Evolutionary conservation across 2,329 filamentous ascomycete species (phyloP).

Genomic region (Fusarium palustre): DNA sequence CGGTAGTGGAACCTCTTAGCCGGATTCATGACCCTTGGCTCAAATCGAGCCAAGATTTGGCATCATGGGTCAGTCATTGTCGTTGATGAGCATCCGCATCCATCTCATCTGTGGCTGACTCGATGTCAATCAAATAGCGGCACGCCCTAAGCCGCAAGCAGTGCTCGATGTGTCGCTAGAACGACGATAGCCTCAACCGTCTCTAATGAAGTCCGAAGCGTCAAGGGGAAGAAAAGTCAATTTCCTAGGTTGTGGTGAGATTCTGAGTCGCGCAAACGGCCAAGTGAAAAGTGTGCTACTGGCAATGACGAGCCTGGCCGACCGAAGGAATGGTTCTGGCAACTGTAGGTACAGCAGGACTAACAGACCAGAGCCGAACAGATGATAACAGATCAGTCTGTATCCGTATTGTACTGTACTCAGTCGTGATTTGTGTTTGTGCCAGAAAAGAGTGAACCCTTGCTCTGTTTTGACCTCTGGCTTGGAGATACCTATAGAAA

Average conservation of each 20-base stretch:
- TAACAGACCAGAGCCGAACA: too few species aligned
- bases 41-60: constrained; percentile 30
- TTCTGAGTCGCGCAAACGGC: constrained; percentile 28
- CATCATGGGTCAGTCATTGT: constrained; percentile 23
- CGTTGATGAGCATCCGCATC: constrained; percentile 9
- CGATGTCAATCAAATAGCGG: constrained; percentile 26
- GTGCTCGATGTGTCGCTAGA: constrained; percentile 19
- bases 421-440: not conserved
- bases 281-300: not conserved
- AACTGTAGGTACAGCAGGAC: not conserved
- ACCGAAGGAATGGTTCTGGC: not conserved
- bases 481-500: constrained; percentile 4
- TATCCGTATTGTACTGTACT: not conserved
- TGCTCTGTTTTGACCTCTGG: not conserved
- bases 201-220: constrained; percentile 13
- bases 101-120: constrained; percentile 36
- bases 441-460: not conserved
- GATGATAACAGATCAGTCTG: not conserved
- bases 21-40: constrained; percentile 24
- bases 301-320: not conserved
- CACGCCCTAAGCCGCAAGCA: constrained; percentile 34
- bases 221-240: constrained; percentile 9
- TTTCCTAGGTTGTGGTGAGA: not conserved
- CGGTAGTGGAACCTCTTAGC: constrained; percentile 35
- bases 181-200: constrained; percentile 32